A percentile compares a stretch with the other conserved stretches of the same genome.
phyloP scores from a whole-genome alignment of 495 filamentous ascomycete species.

The Mytilinidion resinicola region DNA sequence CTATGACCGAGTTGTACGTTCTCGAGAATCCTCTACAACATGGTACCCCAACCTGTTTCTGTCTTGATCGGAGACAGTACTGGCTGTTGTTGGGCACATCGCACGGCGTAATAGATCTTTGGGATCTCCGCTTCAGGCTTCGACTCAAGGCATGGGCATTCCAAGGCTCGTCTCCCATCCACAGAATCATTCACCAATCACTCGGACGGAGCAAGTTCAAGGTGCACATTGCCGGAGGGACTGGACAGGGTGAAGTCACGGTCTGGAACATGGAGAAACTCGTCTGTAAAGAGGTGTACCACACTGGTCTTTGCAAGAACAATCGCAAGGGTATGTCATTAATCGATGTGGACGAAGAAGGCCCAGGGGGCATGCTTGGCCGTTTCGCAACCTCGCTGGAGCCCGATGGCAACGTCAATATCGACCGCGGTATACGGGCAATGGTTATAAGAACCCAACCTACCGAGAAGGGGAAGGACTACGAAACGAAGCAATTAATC shows the following conservation, averaged over 20 bases:
- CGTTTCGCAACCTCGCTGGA: constrained; percentile 69
- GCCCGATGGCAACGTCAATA: constrained; percentile 46
- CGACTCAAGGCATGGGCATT: constrained; percentile 86
- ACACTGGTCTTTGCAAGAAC: constrained; percentile 49
- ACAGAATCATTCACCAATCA: constrained; percentile 71
- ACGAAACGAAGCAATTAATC: constrained; percentile 49
- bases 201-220: constrained; percentile 46
- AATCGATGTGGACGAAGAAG: constrained; percentile 86
- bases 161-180: constrained; percentile 72
- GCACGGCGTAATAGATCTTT: constrained; percentile 87
- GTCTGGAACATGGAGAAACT: constrained; percentile 94
- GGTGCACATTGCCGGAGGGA: constrained; percentile 83
- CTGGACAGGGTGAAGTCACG: constrained; percentile 84
- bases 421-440: constrained; percentile 46
- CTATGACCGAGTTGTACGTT: constrained; percentile 73
- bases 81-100: constrained; percentile 91
- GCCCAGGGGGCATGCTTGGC: constrained; percentile 78
- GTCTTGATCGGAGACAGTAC: constrained; percentile 70
- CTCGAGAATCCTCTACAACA: constrained; percentile 90
- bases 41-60: constrained; percentile 89
- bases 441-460: constrained; percentile 48
- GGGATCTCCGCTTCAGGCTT: constrained; percentile 91
- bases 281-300: constrained; percentile 83
- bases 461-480: constrained; percentile 52
- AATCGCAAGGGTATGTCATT: constrained; percentile 66